phyloP scores from a whole-genome alignment of 2,329 filamentous ascomycete species.

The Cladosporium cucumerinum region DNA sequence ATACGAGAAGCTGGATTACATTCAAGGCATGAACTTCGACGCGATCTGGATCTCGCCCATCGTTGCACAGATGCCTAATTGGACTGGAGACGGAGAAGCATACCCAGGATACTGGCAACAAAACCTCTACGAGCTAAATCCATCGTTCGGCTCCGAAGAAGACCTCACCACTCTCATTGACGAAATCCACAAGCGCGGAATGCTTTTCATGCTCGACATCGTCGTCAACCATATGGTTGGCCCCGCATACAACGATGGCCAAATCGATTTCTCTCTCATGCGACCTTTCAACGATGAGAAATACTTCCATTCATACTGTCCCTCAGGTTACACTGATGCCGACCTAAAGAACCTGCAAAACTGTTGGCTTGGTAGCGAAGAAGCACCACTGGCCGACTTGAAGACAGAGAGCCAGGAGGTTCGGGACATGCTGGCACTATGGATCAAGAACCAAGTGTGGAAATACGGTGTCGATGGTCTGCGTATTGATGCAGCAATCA shows the following conservation, averaged over 20 bases:
- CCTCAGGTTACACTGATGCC: slow-evolving; percentile 49
- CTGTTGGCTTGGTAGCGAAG: slow-evolving; percentile 50
- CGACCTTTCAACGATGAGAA: slow-evolving; percentile 38
- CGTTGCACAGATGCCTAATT: slow-evolving; percentile 26
- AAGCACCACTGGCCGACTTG: slow-evolving; percentile 44
- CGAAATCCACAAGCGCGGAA: slow-evolving; percentile 42
- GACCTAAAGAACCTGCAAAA: slow-evolving; percentile 25
- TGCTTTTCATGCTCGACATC: slow-evolving; percentile 48
- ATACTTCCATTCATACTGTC: slow-evolving; percentile 51
- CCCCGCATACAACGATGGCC: slow-evolving; percentile 15
- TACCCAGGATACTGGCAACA: slow-evolving; percentile 47
- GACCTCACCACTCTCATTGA: slow-evolving; percentile 41
- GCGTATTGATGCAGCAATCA: slow-evolving; percentile 34
- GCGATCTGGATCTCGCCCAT: slow-evolving; percentile 37
- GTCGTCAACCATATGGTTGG: slow-evolving; percentile 41
- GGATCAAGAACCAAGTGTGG: slow-evolving; percentile 37
- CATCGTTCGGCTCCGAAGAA: slow-evolving; percentile 41
- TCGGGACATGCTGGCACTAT: slow-evolving; percentile 36
- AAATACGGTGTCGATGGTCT: slow-evolving; percentile 39
- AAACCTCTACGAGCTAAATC: slow-evolving; percentile 43
- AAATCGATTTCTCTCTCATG: slow-evolving; percentile 26
- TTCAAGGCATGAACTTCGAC: slow-evolving; percentile 44
- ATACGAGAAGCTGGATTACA: slow-evolving; percentile 38
- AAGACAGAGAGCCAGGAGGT: slow-evolving; percentile 40
- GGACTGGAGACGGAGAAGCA: slow-evolving; percentile 31